These are phyloP conservation scores for Pseudogymnoascus sp. DNA, from an alignment of 2,329 filamentous ascomycete species.

Conservation along the genomic window DNA sequence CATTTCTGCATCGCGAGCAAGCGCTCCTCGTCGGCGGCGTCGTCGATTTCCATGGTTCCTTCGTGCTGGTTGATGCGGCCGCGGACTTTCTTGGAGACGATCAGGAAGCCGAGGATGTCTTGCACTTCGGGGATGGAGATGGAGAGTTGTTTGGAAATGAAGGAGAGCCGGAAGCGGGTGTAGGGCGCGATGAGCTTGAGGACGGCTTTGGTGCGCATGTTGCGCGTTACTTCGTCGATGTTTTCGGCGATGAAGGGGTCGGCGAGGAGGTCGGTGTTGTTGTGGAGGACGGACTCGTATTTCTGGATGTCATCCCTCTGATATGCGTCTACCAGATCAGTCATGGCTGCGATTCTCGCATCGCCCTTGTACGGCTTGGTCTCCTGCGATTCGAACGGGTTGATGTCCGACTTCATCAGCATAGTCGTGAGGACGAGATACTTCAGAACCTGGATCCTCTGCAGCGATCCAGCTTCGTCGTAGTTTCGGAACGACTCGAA, in stretches of 20 bases:
- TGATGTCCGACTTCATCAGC: constrained; percentile 98
- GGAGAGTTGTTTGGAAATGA: constrained; percentile 81
- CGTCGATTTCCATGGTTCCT: constrained; percentile 75
- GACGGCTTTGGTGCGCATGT: constrained; percentile 94
- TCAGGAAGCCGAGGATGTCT: constrained; percentile 92
- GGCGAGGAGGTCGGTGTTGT: constrained; percentile 79
- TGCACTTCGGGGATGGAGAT: constrained; percentile 81
- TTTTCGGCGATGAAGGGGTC: constrained; percentile 98
- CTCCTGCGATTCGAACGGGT: constrained; percentile 97
- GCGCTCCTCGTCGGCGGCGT: constrained; percentile 64
- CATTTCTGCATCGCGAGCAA: constrained; percentile 66
- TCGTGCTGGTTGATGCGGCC: constrained; percentile 85
- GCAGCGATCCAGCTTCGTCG: constrained; percentile 92
- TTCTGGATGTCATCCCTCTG: constrained; percentile 88
- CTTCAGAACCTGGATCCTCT: constrained; percentile 94
- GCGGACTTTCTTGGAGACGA: constrained; percentile 78
- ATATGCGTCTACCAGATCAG: constrained; percentile 90
- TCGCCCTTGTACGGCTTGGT: constrained; percentile 98
- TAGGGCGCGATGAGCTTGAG: constrained; percentile 91
- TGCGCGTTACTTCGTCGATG: constrained; percentile 96
- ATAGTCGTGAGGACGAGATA: constrained; percentile 95
- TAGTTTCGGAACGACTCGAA: constrained; percentile 99
- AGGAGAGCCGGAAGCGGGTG: constrained; percentile 78
- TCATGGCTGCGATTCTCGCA: constrained; percentile 93
- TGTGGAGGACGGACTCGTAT: constrained; percentile 81